phyloP scores from a whole-genome alignment of 2,329 filamentous ascomycete species.

The Pseudogymnoascus destructans region DNA sequence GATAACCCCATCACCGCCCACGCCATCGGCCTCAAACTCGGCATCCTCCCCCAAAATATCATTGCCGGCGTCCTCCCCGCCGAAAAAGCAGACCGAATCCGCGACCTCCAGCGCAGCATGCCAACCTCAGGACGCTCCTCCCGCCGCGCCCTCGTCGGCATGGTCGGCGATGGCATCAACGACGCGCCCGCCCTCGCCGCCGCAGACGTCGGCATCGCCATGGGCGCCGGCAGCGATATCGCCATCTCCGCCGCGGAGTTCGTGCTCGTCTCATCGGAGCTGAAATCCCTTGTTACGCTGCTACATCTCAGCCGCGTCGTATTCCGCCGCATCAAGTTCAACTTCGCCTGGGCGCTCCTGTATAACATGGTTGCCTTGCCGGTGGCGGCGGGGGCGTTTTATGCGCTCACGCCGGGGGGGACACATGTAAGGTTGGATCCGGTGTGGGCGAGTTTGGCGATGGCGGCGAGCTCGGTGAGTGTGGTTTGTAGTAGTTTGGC shows the following conservation, averaged over 20 bases:
- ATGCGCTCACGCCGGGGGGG: slow-evolving; percentile 31
- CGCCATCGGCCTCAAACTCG: slow-evolving; percentile 63
- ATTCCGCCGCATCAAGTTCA: slow-evolving; percentile 49
- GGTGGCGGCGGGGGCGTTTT: slow-evolving; percentile 49
- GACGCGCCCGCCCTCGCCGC: slow-evolving; percentile 66
- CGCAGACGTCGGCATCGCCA: slow-evolving; percentile 67
- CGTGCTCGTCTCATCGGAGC: slow-evolving; percentile 52
- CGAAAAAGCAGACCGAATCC: slow-evolving; percentile 64
- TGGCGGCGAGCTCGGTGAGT: slow-evolving; percentile 80
- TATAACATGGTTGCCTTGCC: slow-evolving; percentile 51
- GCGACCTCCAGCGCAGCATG: slow-evolving; percentile 37
- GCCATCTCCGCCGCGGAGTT: slow-evolving; percentile 68
- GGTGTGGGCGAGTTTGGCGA: slow-evolving; percentile 74
- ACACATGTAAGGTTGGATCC: slow-evolving; percentile 52
- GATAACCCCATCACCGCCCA: slow-evolving; percentile 78
- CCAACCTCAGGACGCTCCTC: slow-evolving; percentile 1
- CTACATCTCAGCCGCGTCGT: slow-evolving; percentile 44
- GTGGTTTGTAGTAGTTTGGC: slow-evolving; percentile 70
- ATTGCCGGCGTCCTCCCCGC: slow-evolving; percentile 78
- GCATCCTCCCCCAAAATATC: slow-evolving; percentile 61
- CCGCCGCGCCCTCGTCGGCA: slow-evolving; percentile 49
- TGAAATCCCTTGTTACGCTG: slow-evolving; percentile 44
- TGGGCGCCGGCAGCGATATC: slow-evolving; percentile 65
- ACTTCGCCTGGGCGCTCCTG: slow-evolving; percentile 52
- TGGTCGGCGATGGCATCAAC: slow-evolving; percentile 76